phyloP scores from a whole-genome alignment of 2,329 filamentous ascomycete genomes.

The Colletotrichum gigasporum region DNA sequence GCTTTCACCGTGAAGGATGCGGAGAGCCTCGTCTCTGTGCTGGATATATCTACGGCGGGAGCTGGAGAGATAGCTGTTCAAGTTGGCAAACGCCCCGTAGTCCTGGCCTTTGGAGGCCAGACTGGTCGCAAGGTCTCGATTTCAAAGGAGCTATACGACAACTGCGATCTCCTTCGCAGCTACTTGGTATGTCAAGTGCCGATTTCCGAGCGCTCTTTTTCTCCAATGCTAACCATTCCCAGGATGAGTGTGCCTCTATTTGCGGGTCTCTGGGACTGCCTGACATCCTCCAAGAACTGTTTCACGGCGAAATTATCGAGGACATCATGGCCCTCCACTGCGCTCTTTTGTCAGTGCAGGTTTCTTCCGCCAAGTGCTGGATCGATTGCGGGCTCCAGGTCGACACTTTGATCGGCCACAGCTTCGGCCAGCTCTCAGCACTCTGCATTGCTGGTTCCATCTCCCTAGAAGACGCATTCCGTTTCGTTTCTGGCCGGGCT shows the following conservation, averaged over 20 bases:
- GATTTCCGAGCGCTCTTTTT: no score
- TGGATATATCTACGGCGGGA: neutral
- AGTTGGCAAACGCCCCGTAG: conserved; percentile 33
- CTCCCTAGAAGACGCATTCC: conserved; percentile 41
- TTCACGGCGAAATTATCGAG: conserved; percentile 35
- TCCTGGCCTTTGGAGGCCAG: conserved; percentile 51
- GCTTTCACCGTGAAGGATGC: neutral
- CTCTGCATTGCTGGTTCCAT: conserved; percentile 46
- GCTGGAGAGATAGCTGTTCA: neutral
- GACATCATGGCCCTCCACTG: conserved; percentile 46
- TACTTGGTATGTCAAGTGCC: no score
- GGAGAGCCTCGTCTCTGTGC: no score
- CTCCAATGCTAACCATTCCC: no score
- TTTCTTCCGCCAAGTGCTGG: neutral
- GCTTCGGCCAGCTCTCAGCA: conserved; percentile 52
- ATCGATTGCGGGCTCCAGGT: neutral
- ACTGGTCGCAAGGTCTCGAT: conserved; percentile 11
- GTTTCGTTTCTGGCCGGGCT: conserved; percentile 40
- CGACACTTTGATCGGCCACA: conserved; percentile 38
- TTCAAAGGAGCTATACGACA: conserved; percentile 17
- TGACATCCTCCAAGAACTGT: conserved; percentile 42
- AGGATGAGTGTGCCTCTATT: no score
- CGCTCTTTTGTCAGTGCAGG: conserved; percentile 32
- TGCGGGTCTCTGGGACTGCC: no score
- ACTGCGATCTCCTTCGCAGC: conserved; percentile 34